Conservation (phyloP, 306 rosid genomes). For the Cicer chorassanicum region DNA sequence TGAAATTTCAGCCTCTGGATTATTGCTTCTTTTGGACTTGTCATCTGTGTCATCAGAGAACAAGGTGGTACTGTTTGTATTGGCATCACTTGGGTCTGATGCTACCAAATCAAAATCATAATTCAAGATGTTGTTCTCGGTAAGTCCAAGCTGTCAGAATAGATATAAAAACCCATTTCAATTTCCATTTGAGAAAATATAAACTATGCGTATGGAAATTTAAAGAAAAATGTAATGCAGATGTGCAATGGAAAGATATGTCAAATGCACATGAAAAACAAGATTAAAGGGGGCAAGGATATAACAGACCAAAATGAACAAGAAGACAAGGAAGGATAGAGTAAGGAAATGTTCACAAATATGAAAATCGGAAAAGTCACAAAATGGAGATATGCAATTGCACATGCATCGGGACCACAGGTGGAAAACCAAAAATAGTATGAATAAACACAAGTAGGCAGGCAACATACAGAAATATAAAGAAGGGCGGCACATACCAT, state of each 20-base stretch:
- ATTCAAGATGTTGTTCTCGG: conserved; percentile 80
- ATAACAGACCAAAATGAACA: not conserved
- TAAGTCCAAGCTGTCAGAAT: conserved; percentile 91
- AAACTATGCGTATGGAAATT: conserved; percentile 10
- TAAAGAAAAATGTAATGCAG: conserved; percentile 7
- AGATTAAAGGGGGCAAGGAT: not conserved
- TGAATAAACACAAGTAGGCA: conserved; percentile 27
- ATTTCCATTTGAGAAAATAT: conserved; percentile 29
- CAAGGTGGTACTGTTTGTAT: conserved; percentile 88
- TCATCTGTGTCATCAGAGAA: conserved; percentile 97
- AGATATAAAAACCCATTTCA: conserved; percentile 38
- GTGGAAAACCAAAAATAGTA: not conserved
- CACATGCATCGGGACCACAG: not conserved
- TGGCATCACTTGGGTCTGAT: conserved; percentile 92
- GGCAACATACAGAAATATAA: conserved; percentile 36
- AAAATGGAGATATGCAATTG: conserved; percentile 15
- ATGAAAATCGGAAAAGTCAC: not conserved
- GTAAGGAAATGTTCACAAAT: conserved; percentile 7
- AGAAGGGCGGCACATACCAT: conserved; percentile 69
- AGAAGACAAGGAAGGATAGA: not conserved
- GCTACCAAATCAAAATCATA: conserved; percentile 78
- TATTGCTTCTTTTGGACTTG: conserved; percentile 57
- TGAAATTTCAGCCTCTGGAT: conserved; percentile 66
- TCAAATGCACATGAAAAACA: not conserved
- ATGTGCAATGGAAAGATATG: not conserved